A percentile compares a stretch with the other conserved stretches of the same genome.
phyloP scores from a whole-genome alignment of 2,329 filamentous ascomycete species.

The Colletotrichum siamense region DNA sequence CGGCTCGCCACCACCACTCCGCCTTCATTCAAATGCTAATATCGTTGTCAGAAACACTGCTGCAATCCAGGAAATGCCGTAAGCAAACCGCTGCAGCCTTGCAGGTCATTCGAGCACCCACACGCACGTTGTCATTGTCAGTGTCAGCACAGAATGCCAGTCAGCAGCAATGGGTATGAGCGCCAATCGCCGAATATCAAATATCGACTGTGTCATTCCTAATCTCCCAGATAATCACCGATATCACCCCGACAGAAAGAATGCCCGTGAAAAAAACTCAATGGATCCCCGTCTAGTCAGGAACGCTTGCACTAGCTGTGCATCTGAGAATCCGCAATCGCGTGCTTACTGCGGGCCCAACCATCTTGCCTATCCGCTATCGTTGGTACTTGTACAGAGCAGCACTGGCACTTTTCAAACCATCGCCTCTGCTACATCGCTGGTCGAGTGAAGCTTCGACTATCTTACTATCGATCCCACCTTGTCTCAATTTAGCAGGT shows the following conservation, averaged over 20 bases:
- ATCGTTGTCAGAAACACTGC: not conserved
- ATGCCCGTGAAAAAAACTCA: not conserved
- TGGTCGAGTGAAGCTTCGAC: not conserved
- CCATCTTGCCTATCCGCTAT: not conserved
- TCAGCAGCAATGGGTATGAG: not conserved
- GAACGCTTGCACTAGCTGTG: not conserved
- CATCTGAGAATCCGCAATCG: slow-evolving; percentile 7
- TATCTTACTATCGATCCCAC: not conserved
- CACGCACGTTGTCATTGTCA: not conserved
- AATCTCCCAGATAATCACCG: slow-evolving; percentile 11
- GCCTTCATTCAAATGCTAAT: not conserved
- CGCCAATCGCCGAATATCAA: not conserved
- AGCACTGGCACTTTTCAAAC: not conserved
- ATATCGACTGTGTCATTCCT: not conserved
- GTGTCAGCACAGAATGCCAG: not conserved
- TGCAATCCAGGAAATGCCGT: not conserved
- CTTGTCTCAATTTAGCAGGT: slow-evolving; percentile 13
- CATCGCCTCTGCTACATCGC: not conserved
- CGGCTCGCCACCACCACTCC: not conserved
- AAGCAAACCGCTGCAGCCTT: not conserved
- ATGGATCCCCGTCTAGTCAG: slow-evolving; percentile 8
- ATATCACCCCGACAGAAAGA: slow-evolving; percentile 6
- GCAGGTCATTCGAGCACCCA: not conserved
- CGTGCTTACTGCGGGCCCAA: slow-evolving; percentile 12
- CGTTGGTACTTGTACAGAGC: not conserved